These are phyloP conservation scores for Trichophyton rubrum DNA, from an alignment of 2,329 filamentous ascomycete species.

Conservation along the genomic window DNA sequence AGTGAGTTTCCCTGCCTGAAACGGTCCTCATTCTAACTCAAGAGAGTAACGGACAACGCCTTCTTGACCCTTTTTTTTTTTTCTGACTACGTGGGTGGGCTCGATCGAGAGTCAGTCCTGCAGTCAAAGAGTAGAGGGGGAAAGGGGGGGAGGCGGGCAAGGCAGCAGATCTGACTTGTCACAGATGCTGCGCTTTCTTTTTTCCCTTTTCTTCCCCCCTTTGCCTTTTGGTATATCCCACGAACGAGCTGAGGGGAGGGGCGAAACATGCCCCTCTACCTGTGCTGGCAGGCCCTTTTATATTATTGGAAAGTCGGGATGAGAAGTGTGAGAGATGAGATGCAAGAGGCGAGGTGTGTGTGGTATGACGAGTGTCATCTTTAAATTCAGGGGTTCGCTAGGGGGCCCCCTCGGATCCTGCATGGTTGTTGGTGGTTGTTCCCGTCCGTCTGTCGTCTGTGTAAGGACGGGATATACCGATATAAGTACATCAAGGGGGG, in stretches of 20 bases:
- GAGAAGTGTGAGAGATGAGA: not conserved
- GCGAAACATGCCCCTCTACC: not conserved
- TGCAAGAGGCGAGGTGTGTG: too few relatives aligned
- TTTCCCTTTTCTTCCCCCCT: not conserved
- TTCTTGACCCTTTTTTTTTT: too few relatives aligned
- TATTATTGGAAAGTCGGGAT: not conserved
- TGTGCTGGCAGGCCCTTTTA: not conserved
- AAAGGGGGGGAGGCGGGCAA: not conserved
- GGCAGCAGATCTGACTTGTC: not conserved
- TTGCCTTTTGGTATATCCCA: not conserved
- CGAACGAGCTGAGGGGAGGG: not conserved
- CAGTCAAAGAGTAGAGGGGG: not conserved
- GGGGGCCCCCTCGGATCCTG: not conserved
- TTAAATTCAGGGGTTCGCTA: not conserved
- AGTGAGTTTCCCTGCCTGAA: too few relatives aligned
- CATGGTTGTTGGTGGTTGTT: not conserved
- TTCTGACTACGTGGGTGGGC: not conserved
- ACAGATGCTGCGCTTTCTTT: not conserved
- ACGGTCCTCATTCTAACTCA: not conserved
- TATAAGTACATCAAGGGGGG: too few relatives aligned
- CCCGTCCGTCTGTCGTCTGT: too few relatives aligned
- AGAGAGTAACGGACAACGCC: too few relatives aligned
- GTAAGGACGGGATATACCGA: too few relatives aligned
- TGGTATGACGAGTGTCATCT: not conserved
- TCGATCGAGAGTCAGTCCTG: not conserved